Conservation (phyloP, 2,329 filamentous ascomycete species). For the Dactylellina cionopaga region DNA sequence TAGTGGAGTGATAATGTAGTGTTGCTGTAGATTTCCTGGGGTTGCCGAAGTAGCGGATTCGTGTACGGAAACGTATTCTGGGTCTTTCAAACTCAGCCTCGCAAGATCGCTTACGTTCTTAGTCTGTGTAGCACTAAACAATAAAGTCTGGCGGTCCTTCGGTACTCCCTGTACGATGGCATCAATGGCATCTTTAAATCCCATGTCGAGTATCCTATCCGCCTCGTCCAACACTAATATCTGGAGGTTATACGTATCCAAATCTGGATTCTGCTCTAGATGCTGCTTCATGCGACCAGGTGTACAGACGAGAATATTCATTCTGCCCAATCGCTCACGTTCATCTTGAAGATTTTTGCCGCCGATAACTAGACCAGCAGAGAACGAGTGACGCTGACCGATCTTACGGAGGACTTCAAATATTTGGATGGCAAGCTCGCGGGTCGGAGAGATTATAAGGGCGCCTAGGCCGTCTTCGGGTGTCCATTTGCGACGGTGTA, state of each 20-base stretch:
- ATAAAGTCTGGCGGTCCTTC: constrained; percentile 83
- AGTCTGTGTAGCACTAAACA: constrained; percentile 97
- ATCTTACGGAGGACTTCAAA: constrained; percentile 93
- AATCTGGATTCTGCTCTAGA: constrained; percentile 88
- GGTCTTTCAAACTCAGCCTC: constrained; percentile 84
- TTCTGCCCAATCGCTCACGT: constrained; percentile 81
- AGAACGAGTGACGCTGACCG: constrained; percentile 87
- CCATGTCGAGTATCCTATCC: constrained; percentile 97
- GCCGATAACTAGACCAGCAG: constrained; percentile 90
- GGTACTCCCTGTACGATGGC: constrained; percentile 93
- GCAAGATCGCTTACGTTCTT: constrained; percentile 93
- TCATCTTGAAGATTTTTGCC: constrained; percentile 91
- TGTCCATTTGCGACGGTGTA: constrained; percentile 89
- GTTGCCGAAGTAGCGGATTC: constrained; percentile 82
- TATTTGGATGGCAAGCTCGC: constrained; percentile 95
- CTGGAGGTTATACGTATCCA: constrained; percentile 89
- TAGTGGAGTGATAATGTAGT: constrained; percentile 86
- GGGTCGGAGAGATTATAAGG: constrained; percentile 90
- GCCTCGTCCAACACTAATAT: constrained; percentile 95
- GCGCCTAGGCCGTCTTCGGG: constrained; percentile 91
- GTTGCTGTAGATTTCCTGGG: constrained; percentile 84
- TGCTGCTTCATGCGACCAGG: constrained; percentile 96
- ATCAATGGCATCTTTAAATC: constrained; percentile 88
- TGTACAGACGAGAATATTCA: constrained; percentile 98
- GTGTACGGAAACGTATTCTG: constrained; percentile 95